Evolutionary conservation across 768 basidiomycete genomes (phyloP), one percentile per base, ranked within the genome.

Genomic region (Cubamyces lactineus): DNA sequence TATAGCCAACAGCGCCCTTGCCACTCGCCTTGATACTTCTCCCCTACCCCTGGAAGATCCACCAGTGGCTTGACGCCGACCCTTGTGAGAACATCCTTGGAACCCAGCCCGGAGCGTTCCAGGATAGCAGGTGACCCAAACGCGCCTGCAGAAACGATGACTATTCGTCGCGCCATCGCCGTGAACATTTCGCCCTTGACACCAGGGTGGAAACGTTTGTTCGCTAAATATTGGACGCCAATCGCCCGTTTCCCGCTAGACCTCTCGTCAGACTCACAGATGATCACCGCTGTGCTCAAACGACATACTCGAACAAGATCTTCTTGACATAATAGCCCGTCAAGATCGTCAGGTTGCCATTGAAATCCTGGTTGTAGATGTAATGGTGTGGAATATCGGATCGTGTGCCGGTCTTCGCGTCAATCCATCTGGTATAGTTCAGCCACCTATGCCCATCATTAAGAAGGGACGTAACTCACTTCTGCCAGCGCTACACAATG

Each of bases 371-470:
- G 53, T 69, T 71, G 50, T 79, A 81, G 2, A 81, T 59, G 56
- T 77, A 76, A 48, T 71, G 24, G 30, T 80, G 80, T 2, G 87
- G 78, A 0, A 80, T 68, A 67, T 88, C 86, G 0, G 87, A 88
- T 30, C 87, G 83, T 43, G 66, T 77, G 30, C 87, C 87, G 3
- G 80, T 84, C 13, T 73, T 71, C 2, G 70, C 73, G 61, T 84
- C 76, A 8, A 89, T 76, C 66, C 82, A 89, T 66, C 87, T 90
- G 42, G 1, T 52, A 19, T 30, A 9, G 42, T 54, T 38, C 41
- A n/a, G 24, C 17, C 7, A n/a, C 23, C 21, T 39, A 3, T 4
- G 19, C 5, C 23, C 6, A 11, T 34, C 15, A 59, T 0, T 5
- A 5, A 13, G 26, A 13, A 9, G 5, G 23, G 11, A 47, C 17